Percentiles rank a stretch among this genome's conserved stretches.
These are phyloP conservation scores for Zopfia rhizophila DNA, from an alignment of 2,329 filamentous ascomycete genomes.

Conservation along the genomic window DNA sequence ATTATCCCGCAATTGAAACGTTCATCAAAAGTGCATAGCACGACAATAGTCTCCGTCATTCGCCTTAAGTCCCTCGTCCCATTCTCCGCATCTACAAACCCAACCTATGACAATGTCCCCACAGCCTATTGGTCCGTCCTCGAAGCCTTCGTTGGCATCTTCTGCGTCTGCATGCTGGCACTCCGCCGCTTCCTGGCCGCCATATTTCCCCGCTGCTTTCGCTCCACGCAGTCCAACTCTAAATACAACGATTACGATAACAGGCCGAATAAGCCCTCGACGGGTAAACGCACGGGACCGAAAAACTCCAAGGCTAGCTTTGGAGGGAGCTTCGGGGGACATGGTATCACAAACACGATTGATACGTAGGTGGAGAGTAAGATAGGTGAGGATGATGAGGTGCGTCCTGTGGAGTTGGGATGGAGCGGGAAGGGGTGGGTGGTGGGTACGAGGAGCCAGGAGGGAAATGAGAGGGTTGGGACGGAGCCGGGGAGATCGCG, in stretches of 20 bases:
- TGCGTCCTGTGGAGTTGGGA: too few species aligned
- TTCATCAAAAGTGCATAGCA: too few species aligned
- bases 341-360: background rate
- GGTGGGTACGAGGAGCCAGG: too few species aligned
- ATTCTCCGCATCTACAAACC: constrained; percentile 55
- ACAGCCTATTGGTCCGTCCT: constrained; percentile 27
- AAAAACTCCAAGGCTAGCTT: background rate
- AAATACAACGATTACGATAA: constrained; percentile 12
- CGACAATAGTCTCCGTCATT: constrained; percentile 56
- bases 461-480: too few species aligned
- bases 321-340: background rate
- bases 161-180: constrained; percentile 31
- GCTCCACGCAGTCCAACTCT: constrained; percentile 13
- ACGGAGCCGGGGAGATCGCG: too few species aligned
- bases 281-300: background rate
- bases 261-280: background rate
- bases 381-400: too few species aligned
- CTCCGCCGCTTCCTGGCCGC: constrained; percentile 26
- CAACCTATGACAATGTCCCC: constrained; percentile 49
- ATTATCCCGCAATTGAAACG: too few species aligned
- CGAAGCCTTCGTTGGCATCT: constrained; percentile 28
- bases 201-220: constrained; percentile 45
- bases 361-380: too few species aligned
- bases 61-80: constrained; percentile 56
- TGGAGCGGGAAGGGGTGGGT: too few species aligned